Percentiles rank a stretch among this genome's conserved stretches.
These are phyloP conservation scores for Blastobotrys aristatus DNA, from an alignment of 1,139 yeast genomes.

Conservation along the genomic window DNA sequence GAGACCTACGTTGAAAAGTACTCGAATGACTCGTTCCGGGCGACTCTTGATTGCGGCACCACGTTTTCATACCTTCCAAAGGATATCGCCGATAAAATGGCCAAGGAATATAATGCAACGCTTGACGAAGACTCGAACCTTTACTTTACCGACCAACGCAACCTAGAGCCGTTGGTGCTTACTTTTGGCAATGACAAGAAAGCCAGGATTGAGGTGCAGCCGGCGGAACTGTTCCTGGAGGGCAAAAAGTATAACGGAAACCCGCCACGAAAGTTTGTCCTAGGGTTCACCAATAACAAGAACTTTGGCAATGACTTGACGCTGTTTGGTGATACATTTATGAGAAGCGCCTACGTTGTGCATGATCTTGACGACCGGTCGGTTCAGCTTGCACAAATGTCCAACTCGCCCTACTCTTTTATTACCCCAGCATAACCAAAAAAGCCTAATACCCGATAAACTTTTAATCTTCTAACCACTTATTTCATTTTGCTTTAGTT, in stretches of 20 bases:
- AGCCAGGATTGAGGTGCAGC: slow-evolving; percentile 27
- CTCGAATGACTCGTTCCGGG: slow-evolving; percentile 23
- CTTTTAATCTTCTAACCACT: too few species aligned
- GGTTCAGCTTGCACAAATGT: slow-evolving; percentile 63
- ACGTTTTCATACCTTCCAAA: slow-evolving; percentile 32
- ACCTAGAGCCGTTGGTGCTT: slow-evolving; percentile 3
- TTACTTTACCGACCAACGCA: slow-evolving; percentile 8
- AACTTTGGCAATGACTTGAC: slow-evolving; percentile 19
- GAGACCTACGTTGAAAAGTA: neutral
- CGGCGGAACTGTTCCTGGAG: slow-evolving; percentile 23
- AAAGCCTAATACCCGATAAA: too few species aligned
- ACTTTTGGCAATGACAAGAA: slow-evolving; percentile 24
- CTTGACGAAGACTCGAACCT: slow-evolving; percentile 11
- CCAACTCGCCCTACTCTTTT: slow-evolving; percentile 10
- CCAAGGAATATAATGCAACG: slow-evolving; percentile 25
- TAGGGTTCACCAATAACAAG: slow-evolving; percentile 26
- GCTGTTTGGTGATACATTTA: slow-evolving; percentile 67
- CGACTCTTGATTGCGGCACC: slow-evolving; percentile 40
- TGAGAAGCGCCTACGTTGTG: slow-evolving; percentile 71
- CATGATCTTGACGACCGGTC: slow-evolving; percentile 64
- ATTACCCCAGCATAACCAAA: slow-evolving; percentile 1
- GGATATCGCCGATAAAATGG: slow-evolving; percentile 20
- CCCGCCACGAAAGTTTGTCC: slow-evolving; percentile 18
- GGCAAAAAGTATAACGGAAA: slow-evolving; percentile 20
- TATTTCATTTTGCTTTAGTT: too few species aligned